Percentiles rank a stretch among this genome's conserved stretches.
phyloP scores from a whole-genome alignment of 352 stramenopile species.

The Globisporangium recalcitrans region DNA sequence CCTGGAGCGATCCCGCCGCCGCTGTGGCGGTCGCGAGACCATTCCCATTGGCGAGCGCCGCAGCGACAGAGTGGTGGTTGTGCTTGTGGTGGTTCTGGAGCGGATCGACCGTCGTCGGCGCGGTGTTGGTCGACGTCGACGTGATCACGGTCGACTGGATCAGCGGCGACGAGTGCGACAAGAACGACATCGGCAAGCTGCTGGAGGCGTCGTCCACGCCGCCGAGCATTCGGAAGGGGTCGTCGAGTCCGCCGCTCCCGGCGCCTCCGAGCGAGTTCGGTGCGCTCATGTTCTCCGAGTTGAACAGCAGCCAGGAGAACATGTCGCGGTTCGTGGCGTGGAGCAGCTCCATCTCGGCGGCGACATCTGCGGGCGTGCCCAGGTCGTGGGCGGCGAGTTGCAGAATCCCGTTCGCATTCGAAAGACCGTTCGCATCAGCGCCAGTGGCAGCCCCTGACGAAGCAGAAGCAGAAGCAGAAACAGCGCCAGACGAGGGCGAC shows the following conservation, averaged over 20 bases:
- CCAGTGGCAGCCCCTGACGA: not conserved
- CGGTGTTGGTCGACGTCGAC: constrained; percentile 1
- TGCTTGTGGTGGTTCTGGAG: constrained; percentile 7
- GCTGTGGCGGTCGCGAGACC: constrained; percentile 17
- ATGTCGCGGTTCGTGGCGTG: constrained; percentile 71
- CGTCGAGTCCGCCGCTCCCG: constrained; percentile 27
- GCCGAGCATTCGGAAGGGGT: constrained; percentile 63
- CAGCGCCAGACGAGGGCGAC: constrained; percentile 1
- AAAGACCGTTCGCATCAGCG: not conserved
- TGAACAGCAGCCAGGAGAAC: constrained; percentile 84
- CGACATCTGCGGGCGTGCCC: constrained; percentile 26
- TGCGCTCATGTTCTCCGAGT: constrained; percentile 79
- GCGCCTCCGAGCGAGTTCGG: constrained; percentile 14
- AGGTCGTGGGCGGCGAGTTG: constrained; percentile 17
- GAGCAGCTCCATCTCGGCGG: constrained; percentile 62
- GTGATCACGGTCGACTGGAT: constrained; percentile 14
- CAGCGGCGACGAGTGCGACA: constrained; percentile 22
- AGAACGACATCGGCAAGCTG: constrained; percentile 34
- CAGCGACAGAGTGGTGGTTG: not conserved
- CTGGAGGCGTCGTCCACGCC: constrained; percentile 20
- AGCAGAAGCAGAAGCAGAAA: not conserved
- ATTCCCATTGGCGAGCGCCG: not conserved
- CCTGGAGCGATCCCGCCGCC: constrained; percentile 13
- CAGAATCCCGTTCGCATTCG: constrained; percentile 4
- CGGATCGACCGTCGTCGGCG: constrained; percentile 11